These are phyloP conservation scores for Podospora didyma DNA, from an alignment of 495 filamentous ascomycete genomes.

Conservation along the genomic window DNA sequence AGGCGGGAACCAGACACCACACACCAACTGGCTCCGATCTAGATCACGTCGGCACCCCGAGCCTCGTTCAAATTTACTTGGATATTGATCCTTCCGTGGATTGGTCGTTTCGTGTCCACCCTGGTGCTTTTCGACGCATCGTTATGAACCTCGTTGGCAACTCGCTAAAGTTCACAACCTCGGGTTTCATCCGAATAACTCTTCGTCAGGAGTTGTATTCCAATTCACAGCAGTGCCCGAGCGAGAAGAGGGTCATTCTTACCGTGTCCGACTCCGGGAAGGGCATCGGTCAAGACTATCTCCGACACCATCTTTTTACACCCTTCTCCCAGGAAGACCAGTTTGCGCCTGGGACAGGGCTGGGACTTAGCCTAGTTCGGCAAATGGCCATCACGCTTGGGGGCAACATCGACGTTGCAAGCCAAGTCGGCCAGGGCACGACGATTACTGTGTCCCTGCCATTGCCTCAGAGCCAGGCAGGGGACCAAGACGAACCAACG, in stretches of 20 bases:
- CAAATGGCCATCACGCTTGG: slow-evolving; percentile 58
- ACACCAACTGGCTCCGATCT: too few relatives aligned
- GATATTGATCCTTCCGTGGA: slow-evolving; percentile 55
- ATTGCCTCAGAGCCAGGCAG: slow-evolving; percentile 19
- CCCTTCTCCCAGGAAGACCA: slow-evolving; percentile 70
- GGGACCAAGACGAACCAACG: slow-evolving; percentile 12
- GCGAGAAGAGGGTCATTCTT: slow-evolving; percentile 24
- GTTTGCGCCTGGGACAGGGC: slow-evolving; percentile 60
- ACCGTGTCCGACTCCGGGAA: slow-evolving; percentile 60
- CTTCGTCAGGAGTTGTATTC: slow-evolving; percentile 45
- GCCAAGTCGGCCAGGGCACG: slow-evolving; percentile 54
- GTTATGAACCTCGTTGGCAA: slow-evolving; percentile 83
- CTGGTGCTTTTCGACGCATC: slow-evolving; percentile 67
- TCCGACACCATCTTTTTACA: slow-evolving; percentile 59
- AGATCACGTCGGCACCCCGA: background rate
- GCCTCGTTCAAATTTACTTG: slow-evolving; percentile 53
- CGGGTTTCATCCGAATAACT: slow-evolving; percentile 60
- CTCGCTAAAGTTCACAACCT: slow-evolving; percentile 70
- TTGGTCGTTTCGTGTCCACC: slow-evolving; percentile 64
- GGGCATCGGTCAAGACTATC: slow-evolving; percentile 64
- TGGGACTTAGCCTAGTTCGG: slow-evolving; percentile 63
- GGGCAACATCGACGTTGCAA: slow-evolving; percentile 57
- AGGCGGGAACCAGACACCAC: background rate
- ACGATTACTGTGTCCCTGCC: slow-evolving; percentile 53
- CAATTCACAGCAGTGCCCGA: slow-evolving; percentile 14